These are phyloP conservation scores for Jackrogersella multiformis DNA, from an alignment of 495 filamentous ascomycete species.

Conservation along the genomic window DNA sequence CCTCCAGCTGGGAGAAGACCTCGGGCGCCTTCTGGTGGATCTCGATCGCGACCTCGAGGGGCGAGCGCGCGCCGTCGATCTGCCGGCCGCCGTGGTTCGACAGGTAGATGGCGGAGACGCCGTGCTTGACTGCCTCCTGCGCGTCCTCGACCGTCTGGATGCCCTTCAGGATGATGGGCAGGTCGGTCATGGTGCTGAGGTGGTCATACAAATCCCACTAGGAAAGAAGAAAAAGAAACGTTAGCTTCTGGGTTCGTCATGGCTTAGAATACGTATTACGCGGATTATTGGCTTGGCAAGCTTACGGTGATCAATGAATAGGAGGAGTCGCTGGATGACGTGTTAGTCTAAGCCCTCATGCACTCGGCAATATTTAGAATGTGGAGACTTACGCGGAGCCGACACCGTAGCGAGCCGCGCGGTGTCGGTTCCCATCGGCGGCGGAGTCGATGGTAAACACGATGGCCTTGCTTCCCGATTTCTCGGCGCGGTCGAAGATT, in stretches of 20 bases:
- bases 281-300: neutral
- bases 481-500: slow-evolving; percentile 46
- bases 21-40: slow-evolving; percentile 48
- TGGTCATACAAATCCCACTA: slow-evolving; percentile 44
- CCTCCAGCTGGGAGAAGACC: slow-evolving; percentile 54
- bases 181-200: slow-evolving; percentile 48
- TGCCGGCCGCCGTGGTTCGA: slow-evolving; percentile 59
- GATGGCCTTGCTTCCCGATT: slow-evolving; percentile 50
- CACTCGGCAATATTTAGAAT: neutral
- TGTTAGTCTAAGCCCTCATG: slow-evolving; percentile 1
- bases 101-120: slow-evolving; percentile 45
- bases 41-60: slow-evolving; percentile 51
- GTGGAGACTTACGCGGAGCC: slow-evolving; percentile 40
- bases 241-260: neutral
- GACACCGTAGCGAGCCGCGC: slow-evolving; percentile 50
- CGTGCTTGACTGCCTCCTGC: slow-evolving; percentile 46
- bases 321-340: slow-evolving; percentile 18
- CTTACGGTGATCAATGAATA: slow-evolving; percentile 43
- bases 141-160: slow-evolving; percentile 56
- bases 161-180: slow-evolving; percentile 55
- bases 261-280: neutral
- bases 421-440: slow-evolving; percentile 50
- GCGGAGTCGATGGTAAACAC: slow-evolving; percentile 54
- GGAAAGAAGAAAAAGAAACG: neutral
- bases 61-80: slow-evolving; percentile 48